phyloP scores from a whole-genome alignment of 1,139 yeast genomes.

The Blastobotrys elegans region DNA sequence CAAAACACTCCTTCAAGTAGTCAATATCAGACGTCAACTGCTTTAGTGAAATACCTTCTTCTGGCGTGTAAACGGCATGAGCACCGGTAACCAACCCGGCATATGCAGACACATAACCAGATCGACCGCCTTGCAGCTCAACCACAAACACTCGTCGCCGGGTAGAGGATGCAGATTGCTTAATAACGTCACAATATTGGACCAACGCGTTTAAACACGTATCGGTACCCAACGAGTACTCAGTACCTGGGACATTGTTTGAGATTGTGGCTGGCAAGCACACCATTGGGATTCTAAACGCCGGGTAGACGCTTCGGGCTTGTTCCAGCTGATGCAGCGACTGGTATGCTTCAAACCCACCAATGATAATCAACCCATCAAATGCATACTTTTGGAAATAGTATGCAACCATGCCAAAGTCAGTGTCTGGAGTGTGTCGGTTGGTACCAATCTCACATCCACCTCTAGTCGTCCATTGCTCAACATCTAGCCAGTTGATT shows the following conservation, averaged over 20 bases:
- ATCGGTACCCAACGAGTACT: constrained; percentile 88
- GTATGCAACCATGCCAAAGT: constrained; percentile 83
- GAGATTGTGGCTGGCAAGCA: constrained; percentile 93
- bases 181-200: constrained; percentile 89
- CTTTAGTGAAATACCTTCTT: constrained; percentile 67
- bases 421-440: constrained; percentile 74
- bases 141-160: constrained; percentile 94
- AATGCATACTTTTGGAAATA: constrained; percentile 80
- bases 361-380: constrained; percentile 83
- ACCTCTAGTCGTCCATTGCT: constrained; percentile 85
- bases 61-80: constrained; percentile 89
- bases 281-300: constrained; percentile 90
- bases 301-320: constrained; percentile 72
- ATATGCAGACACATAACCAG: constrained; percentile 86
- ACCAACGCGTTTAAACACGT: constrained; percentile 90
- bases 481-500: constrained; percentile 79
- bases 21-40: constrained; percentile 75
- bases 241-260: constrained; percentile 97
- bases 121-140: constrained; percentile 96
- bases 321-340: constrained; percentile 74
- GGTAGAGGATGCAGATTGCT: constrained; percentile 91
- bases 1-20: constrained; percentile 62
- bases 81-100: constrained; percentile 93
- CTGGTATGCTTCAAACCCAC: constrained; percentile 92
- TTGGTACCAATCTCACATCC: constrained; percentile 97